Conservation (phyloP, 192 early-diverging fungal species). For the Gaertneriomyces sp. region DNA sequence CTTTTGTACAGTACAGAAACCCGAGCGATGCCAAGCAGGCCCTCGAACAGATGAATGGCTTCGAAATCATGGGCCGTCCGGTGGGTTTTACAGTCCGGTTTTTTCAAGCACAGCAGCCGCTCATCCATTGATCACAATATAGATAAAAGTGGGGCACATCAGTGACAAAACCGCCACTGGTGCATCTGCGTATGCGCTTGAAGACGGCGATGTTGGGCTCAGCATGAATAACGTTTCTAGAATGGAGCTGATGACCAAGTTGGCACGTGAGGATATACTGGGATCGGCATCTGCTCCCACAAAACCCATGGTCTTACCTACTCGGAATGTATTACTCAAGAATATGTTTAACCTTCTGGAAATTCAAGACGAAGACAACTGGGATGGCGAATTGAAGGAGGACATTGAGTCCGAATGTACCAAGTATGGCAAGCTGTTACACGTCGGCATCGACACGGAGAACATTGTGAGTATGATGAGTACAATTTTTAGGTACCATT, state of each 20-base stretch:
- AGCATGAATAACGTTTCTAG: slow-evolving; percentile 66
- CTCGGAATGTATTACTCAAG: slow-evolving; percentile 69
- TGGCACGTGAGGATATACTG: slow-evolving; percentile 46
- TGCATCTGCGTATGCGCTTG: slow-evolving; percentile 23
- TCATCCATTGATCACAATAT: slow-evolving; percentile 12
- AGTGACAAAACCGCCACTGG: slow-evolving; percentile 52
- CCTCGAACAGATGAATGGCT: slow-evolving; percentile 77
- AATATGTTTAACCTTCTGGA: slow-evolving; percentile 85
- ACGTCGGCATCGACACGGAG: slow-evolving; percentile 68
- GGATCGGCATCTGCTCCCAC: slow-evolving; percentile 2
- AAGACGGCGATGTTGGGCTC: slow-evolving; percentile 53
- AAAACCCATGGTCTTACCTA: slow-evolving; percentile 48
- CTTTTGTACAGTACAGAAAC: slow-evolving; percentile 76
- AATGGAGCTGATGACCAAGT: slow-evolving; percentile 77
- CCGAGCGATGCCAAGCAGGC: slow-evolving; percentile 73
- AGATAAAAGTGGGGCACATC: slow-evolving; percentile 75
- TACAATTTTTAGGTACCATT: neutral
- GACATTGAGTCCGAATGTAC: slow-evolving; percentile 81
- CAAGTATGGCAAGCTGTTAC: slow-evolving; percentile 71
- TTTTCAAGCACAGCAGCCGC: neutral
- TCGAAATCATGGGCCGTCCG: slow-evolving; percentile 65
- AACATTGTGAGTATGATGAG: slow-evolving; percentile 3
- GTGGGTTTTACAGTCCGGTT: slow-evolving; percentile 24
- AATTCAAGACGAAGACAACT: slow-evolving; percentile 60
- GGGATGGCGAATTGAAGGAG: slow-evolving; percentile 79